Percentiles rank a stretch among this genome's conserved stretches.
phyloP scores from a whole-genome alignment of 208 protist genomes.

The Acanthamoeba triangularis region DNA sequence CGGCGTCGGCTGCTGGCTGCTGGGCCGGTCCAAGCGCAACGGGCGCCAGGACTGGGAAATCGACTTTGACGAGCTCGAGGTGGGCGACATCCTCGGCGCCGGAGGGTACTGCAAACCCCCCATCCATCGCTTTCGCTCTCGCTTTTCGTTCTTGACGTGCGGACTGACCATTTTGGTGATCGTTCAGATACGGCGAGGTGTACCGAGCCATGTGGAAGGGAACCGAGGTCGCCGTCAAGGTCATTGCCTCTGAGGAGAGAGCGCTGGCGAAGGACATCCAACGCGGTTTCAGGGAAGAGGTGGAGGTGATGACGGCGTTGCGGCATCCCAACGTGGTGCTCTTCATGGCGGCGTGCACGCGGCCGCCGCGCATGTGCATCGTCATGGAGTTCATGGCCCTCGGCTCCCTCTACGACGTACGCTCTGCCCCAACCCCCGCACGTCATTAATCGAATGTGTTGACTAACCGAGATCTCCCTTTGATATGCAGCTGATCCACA shows the following conservation, averaged over 20 bases:
- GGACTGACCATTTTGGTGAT: too few relatives aligned
- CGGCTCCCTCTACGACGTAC: not conserved
- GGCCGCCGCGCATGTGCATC: slow-evolving; percentile 1
- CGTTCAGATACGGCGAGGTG: slow-evolving; percentile 35
- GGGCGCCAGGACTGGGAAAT: slow-evolving; percentile 22
- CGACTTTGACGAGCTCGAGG: not conserved
- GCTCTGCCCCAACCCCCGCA: not conserved
- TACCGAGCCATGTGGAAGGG: slow-evolving; percentile 13
- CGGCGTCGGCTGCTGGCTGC: not conserved
- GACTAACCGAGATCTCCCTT: not conserved
- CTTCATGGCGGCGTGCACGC: slow-evolving; percentile 48
- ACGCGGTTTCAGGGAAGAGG: not conserved
- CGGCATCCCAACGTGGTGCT: slow-evolving; percentile 55
- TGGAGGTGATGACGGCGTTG: slow-evolving; percentile 4
- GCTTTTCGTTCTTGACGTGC: not conserved
- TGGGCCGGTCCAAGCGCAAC: not conserved
- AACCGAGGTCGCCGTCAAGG: slow-evolving; percentile 62
- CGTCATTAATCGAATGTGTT: too few relatives aligned
- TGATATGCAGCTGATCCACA: not conserved
- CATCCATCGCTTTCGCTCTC: too few relatives aligned
- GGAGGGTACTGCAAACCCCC: not conserved
- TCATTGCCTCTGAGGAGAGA: not conserved
- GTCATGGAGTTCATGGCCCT: slow-evolving; percentile 29
- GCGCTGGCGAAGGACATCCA: not conserved
- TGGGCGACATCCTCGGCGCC: slow-evolving; percentile 16